Percentiles rank a stretch among this genome's conserved stretches.
phyloP scores from a whole-genome alignment of 2,329 filamentous ascomycete species.

The Phoma sp. region DNA sequence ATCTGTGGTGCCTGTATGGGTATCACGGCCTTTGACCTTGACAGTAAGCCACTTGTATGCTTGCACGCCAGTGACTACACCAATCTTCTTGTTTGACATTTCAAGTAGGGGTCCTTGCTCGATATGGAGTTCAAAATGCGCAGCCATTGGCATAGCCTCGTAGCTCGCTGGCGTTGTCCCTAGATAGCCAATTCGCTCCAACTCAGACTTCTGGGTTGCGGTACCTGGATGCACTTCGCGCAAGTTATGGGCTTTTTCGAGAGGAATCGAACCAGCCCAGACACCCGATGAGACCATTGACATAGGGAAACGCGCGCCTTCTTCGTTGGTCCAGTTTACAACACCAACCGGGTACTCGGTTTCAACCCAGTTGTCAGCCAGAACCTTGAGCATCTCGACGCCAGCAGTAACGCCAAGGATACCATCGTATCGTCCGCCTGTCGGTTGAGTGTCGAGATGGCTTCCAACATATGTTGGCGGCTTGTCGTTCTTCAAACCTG shows the following conservation, averaged over 20 bases:
- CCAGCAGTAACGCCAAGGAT: conserved; percentile 76
- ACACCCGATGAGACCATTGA: conserved; percentile 78
- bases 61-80: conserved; percentile 74
- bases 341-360: conserved; percentile 76
- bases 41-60: conserved; percentile 77
- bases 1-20: conserved; percentile 77
- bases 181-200: conserved; percentile 74
- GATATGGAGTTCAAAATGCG: conserved; percentile 84
- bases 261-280: conserved; percentile 72
- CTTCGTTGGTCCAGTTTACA: conserved; percentile 84
- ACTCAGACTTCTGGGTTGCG: conserved; percentile 70
- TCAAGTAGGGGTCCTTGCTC: conserved; percentile 83
- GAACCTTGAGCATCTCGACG: conserved; percentile 71
- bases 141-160: conserved; percentile 68
- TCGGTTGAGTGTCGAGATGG: conserved; percentile 64
- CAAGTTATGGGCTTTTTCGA: conserved; percentile 65
- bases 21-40: conserved; percentile 69
- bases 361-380: conserved; percentile 70
- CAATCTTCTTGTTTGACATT: conserved; percentile 66
- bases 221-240: conserved; percentile 66
- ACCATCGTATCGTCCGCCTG: conserved; percentile 74
- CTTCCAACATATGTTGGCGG: conserved; percentile 73
- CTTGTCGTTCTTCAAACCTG: conserved; percentile 62
- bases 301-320: conserved; percentile 79
- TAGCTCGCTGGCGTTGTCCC: conserved; percentile 64